Conservation (phyloP, 1,139 yeast genomes). For the Ogataea hybrid region DNA sequence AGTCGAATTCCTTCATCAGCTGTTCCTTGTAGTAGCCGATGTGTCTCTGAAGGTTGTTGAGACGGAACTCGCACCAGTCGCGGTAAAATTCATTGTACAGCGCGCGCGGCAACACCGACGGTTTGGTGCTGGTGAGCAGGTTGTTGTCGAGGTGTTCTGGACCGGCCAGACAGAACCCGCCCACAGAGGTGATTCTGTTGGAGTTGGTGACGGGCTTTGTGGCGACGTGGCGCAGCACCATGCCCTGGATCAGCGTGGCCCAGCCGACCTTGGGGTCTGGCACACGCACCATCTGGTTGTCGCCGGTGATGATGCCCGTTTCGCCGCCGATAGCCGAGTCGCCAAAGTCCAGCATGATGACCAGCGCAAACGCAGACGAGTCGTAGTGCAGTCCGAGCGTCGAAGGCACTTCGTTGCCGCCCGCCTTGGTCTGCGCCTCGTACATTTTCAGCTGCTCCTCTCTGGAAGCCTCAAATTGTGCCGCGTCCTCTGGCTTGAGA, state of each 20-base stretch:
- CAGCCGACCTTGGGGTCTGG: constrained; percentile 37
- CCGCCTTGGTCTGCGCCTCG: constrained; percentile 14
- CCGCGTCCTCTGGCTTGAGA: constrained; percentile 21
- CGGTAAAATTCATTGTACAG: constrained; percentile 36
- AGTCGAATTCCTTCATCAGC: constrained; percentile 19
- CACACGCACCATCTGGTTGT: constrained; percentile 32
- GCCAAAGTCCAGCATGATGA: constrained; percentile 36
- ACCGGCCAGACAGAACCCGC: constrained; percentile 33
- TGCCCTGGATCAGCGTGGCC: constrained; percentile 38
- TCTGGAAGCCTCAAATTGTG: constrained; percentile 11
- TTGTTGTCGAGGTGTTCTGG: constrained; percentile 35
- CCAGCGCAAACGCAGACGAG: constrained; percentile 34
- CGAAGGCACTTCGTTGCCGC: constrained; percentile 28
- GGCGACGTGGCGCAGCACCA: constrained; percentile 38
- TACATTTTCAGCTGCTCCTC: constrained; percentile 14
- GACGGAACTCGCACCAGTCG: constrained; percentile 37
- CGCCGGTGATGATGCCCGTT: constrained; percentile 36
- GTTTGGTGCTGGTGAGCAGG: constrained; percentile 36
- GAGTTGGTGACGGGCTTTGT: constrained; percentile 36
- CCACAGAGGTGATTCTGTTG: constrained; percentile 34
- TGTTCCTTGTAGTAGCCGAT: constrained; percentile 31
- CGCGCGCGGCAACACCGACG: constrained; percentile 36
- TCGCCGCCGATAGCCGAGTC: constrained; percentile 37
- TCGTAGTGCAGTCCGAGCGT: constrained; percentile 37
- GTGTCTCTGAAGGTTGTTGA: constrained; percentile 35